A percentile compares a stretch with the other conserved stretches of the same genome.
These are phyloP conservation scores for Luffa aegyptiaca DNA, from an alignment of 306 rosid genomes.

Conservation along the genomic window DNA sequence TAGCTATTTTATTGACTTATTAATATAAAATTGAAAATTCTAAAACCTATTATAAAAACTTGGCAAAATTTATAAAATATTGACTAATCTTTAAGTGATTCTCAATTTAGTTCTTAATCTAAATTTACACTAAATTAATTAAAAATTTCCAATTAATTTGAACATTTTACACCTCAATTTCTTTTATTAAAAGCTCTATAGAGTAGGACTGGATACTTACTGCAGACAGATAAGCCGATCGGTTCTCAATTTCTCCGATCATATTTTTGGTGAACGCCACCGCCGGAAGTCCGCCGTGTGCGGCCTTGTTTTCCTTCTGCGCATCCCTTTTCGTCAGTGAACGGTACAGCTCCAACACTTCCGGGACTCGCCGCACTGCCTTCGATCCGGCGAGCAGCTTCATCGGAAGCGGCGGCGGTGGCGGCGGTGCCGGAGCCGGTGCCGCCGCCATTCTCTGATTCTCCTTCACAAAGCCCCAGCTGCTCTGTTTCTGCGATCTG, in stretches of 20 bases:
- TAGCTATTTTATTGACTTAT: too few species aligned
- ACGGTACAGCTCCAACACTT: conserved; percentile 76
- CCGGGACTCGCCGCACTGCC: conserved; percentile 81
- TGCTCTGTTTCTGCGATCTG: not conserved
- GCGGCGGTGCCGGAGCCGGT: conserved; percentile 29
- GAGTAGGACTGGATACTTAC: conserved; percentile 29
- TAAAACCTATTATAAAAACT: too few species aligned
- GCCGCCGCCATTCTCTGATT: not conserved
- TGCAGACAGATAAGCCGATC: conserved; percentile 59
- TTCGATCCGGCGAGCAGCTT: conserved; percentile 38
- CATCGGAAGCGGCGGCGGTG: conserved; percentile 77
- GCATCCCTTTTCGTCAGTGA: conserved; percentile 62
- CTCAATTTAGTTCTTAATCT: too few species aligned
- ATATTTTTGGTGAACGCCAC: conserved; percentile 74
- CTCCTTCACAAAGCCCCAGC: not conserved
- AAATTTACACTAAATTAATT: too few species aligned
- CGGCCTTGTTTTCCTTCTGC: conserved; percentile 35
- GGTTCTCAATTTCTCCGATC: conserved; percentile 95
- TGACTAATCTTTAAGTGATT: too few species aligned
- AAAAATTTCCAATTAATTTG: too few species aligned
- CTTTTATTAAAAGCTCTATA: too few species aligned
- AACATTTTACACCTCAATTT: too few species aligned
- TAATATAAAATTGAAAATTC: too few species aligned
- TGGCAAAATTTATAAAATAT: too few species aligned
- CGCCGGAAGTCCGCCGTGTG: conserved; percentile 39